phyloP scores from a whole-genome alignment of 1,139 yeast species.

The Fermentozyma sake region DNA sequence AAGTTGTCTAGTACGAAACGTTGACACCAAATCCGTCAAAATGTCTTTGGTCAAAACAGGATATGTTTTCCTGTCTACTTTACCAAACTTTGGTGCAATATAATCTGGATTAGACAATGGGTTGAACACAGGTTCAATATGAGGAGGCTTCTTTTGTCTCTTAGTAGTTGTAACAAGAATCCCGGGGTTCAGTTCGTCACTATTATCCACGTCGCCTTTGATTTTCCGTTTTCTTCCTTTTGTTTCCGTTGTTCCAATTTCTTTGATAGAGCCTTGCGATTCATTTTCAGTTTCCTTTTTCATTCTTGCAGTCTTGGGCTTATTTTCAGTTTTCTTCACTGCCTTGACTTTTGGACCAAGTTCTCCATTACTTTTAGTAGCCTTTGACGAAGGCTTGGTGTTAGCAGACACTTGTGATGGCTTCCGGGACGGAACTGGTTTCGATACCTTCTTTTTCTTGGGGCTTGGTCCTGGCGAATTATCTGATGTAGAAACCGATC shows the following conservation, averaged over 20 bases:
- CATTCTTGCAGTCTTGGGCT: conserved; percentile 1
- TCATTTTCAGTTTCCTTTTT: conserved; percentile 1
- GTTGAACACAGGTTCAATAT: conserved; percentile 2
- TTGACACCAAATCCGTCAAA: conserved; percentile 8
- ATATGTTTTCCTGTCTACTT: conserved; percentile 6
- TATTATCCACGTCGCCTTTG: conserved; percentile 2
- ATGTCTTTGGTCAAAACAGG: conserved; percentile 1
- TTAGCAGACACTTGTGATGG: no score
- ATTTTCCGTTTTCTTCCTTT: conserved; percentile 5
- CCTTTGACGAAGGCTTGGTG: conserved; percentile 3
- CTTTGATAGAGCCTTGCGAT: not conserved
- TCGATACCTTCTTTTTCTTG: conserved; percentile 6
- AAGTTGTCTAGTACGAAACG: conserved; percentile 18
- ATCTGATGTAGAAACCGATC: no score
- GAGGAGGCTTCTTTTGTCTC: conserved; percentile 6
- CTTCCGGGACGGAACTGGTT: conserved; percentile 1
- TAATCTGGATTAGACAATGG: conserved; percentile 7
- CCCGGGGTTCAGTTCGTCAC: conserved; percentile 2
- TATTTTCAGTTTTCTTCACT: not conserved
- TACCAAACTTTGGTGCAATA: conserved; percentile 3
- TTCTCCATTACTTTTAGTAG: not conserved
- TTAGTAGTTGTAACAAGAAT: conserved; percentile 4
- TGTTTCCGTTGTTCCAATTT: not conserved
- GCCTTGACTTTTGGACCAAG: not conserved
- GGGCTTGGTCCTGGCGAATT: no score